Evolutionary conservation across 2,329 filamentous ascomycete genomes (phyloP), one percentile per base, ranked within the genome.

Genomic region (Mariannaea sp.): DNA sequence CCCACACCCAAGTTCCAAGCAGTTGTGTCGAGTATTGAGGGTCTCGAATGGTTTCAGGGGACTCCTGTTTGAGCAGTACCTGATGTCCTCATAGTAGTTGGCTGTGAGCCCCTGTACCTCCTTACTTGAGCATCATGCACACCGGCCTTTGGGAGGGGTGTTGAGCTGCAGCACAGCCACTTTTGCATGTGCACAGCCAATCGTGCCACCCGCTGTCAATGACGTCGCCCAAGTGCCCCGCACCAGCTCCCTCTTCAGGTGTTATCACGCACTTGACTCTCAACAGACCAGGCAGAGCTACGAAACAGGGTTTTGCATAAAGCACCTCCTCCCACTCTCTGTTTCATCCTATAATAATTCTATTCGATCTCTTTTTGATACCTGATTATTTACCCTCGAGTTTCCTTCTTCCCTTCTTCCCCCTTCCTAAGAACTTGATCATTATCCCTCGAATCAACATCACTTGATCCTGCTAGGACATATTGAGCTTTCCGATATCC

Each of bases 191-290:
- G 55, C 58, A 56, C 56, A 53, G 53, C 54, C 45, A 51, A 60
- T 62, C 64, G 61, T 61, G 56, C 59, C 55, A 66, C 46, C 57
- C 43, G 35, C 32, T 50, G 30, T 59, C 56, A 62, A 68, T 68
- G 66, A 68, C 65, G 66, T 68, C 57, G 64, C 58, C 49, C 16
- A 26, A n/a, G 17, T 65, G 62, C 66, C 66, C 66, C 66, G 59
- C 66, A 59, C 57, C 43, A 64, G 60, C 59, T 66, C 49, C 61
- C 61, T 64, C 59, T 12, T 40, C 51, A 49, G 36, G 45, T 54
- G 39, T 47, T 44, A 46, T 26, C 55, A 49, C 17, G 45, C 32
- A 19, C 32, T 40, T 33, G 49, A 38, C 22, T 32, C 22, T 52
- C 55, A 35, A 53, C 43, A 49, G 29, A 22, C 9, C 20, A 47